Conservation (phyloP, 2,329 filamentous ascomycete genomes). For the Ceratocystis ficicola region DNA sequence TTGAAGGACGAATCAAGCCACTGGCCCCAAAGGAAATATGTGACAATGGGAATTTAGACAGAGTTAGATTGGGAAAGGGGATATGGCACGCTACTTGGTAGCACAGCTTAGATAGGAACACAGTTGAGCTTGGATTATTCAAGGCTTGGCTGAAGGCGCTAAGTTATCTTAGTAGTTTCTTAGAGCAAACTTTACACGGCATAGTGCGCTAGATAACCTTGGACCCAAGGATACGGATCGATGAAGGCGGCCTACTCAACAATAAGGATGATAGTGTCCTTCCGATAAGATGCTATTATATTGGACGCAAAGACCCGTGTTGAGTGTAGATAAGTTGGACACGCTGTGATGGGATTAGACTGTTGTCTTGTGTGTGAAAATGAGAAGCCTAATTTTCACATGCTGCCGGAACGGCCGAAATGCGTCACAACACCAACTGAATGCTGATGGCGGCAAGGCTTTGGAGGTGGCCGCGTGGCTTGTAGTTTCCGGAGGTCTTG, state of each 20-base stretch:
- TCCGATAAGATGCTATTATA: not conserved
- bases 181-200: not conserved
- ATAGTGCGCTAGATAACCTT: not conserved
- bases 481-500: not conserved
- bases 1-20: not conserved
- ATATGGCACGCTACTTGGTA: not conserved
- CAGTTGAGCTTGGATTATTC: not conserved
- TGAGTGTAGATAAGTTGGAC: not conserved
- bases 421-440: no score
- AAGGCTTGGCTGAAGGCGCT: not conserved
- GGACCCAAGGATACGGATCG: not conserved
- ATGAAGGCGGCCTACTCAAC: conserved; percentile 2
- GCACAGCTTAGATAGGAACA: not conserved
- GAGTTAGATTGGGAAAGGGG: not conserved
- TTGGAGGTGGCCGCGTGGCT: not conserved
- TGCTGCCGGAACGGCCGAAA: not conserved
- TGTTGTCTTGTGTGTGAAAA: not conserved
- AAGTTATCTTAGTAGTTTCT: not conserved
- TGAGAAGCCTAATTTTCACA: not conserved
- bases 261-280: not conserved
- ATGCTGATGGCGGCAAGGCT: not conserved
- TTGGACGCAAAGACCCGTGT: not conserved
- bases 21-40: not conserved
- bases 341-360: not conserved
- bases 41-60: not conserved